Evolutionary conservation across 2,329 filamentous ascomycete genomes (phyloP), one percentile per base, ranked within the genome.

Genomic region (Phyllosticta paracitricarpa): DNA sequence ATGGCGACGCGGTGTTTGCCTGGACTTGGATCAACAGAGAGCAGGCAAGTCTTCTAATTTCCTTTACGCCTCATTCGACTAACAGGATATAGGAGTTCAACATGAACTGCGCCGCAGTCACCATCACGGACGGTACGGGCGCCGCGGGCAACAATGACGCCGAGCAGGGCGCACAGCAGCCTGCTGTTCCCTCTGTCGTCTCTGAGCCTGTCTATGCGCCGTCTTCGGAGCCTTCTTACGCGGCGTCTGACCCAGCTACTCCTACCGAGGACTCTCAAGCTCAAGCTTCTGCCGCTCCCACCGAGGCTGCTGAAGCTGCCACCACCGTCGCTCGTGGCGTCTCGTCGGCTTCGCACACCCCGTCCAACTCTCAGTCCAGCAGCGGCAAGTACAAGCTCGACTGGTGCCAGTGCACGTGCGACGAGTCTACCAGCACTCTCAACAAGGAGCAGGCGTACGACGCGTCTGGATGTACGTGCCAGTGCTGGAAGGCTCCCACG

Each of bases 1-100:
- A 68, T 4, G 77, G 77, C 8, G 66, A 74, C 6, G 74, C 72
- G 12, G 64, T 80, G 17, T 79, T 80, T 62, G 73, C 72, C 1
- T 79, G 77, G 78, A 74, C 75, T 1, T 80, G 78, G 78, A 67
- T 78, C 54, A 80, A 80, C 59, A 74, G 78, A 26, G 77, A 79
- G 66, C 70, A 76, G 59, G 58, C 54, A 25, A 51, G 52, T 33
- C 24, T 24, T 9, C 74, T 63, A 22, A 4, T 67, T 74, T 58
- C 70, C 68, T 61, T 74, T 74, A 71, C 69, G 69, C 26, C 74
- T 70, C 59, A 68, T 71, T 4, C n/a, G 7, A 2, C 19, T 17
- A 57, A 56, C 6, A 28, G 25, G 6, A 6, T 26, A 12, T 14
- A 60, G 59, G 77, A 79, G 62, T 71, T 75, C 62, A 76, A 75